Base-by-base conservation (phyloP, 345 rosid species). In the Salix udensis region DNA sequence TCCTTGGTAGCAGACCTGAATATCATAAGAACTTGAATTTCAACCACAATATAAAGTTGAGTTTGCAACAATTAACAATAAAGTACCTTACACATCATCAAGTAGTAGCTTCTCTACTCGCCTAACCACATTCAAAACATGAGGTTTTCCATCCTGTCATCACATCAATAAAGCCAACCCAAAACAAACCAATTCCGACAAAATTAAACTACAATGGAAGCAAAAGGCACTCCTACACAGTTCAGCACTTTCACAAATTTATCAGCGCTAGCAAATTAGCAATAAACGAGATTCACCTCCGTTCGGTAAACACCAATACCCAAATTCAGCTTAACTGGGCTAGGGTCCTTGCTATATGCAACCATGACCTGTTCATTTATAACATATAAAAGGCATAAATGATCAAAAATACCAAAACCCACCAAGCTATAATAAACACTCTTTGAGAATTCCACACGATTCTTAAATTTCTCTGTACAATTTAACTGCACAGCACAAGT, bases 271-370 rank as follows among this genome's bases (percentile, higher is more conserved):
- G 4, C 52, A 14, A 14, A 14, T 46, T 46, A 14, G 52, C 53
- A 48, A 48, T 19, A 7, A 18, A 58, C 6, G 73, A 42, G 5
- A 71, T 65, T 67, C 62, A 90, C 97, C 94, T 95, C 98, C 4
- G 93, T 88, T 55, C 97, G 86, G 79, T 92, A 94, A 83, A 96
- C 97, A 50, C 97, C 97, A 42, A 91, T 89, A 44, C 97, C 97
- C 83, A 93, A 83, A 86, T 95, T 93, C 77, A 93, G 84, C 92
- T 95, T 94, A 28, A 87, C 60, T 8, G 92, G 97, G 78, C 95
- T 94, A 3, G 88, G 90, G 48, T 94, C 98, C 81, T 92, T 87
- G 88, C 87, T 92, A 68, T 84, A 91, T 9, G 96, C 97, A 62
- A 88, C 90, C 19, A 97, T 93, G 79, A 90, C 94, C 98, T 95